phyloP scores from a whole-genome alignment of 805 yeast species.

The Candida dendrica region DNA sequence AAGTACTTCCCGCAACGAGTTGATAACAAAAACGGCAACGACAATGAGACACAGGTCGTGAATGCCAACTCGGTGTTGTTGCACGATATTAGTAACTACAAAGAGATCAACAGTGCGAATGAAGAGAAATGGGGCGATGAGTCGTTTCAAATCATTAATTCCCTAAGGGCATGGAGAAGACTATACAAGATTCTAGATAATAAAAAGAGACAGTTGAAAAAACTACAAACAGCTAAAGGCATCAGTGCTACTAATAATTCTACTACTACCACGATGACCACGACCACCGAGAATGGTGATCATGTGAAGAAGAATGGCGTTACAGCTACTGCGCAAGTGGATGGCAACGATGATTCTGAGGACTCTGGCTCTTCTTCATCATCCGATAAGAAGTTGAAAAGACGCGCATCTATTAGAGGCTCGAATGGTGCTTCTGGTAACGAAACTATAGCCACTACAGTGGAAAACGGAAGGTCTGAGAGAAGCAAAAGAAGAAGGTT shows the following conservation, averaged over 20 bases:
- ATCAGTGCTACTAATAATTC: not conserved
- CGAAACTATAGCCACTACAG: not conserved
- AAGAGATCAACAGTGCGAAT: constrained; percentile 4
- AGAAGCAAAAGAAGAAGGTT: not conserved
- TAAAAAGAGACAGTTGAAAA: constrained; percentile 17
- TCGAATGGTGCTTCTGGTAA: not conserved
- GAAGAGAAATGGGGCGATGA: constrained; percentile 13
- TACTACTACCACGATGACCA: not conserved
- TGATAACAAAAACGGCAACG: not conserved
- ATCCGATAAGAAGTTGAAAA: no score
- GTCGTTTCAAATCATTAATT: constrained; percentile 7
- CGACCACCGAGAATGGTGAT: not conserved
- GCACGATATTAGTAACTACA: constrained; percentile 10
- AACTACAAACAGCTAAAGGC: not conserved
- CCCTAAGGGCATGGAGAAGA: constrained; percentile 16
- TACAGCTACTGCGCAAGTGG: no score
- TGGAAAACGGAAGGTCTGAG: not conserved
- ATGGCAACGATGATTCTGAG: no score
- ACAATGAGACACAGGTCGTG: not conserved
- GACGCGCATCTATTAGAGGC: no score
- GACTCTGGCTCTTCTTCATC: no score
- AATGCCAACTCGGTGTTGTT: constrained; percentile 1
- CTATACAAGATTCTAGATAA: constrained; percentile 21
- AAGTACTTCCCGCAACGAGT: not conserved
- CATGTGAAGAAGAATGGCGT: no score